A percentile compares a stretch with the other conserved stretches of the same genome.
Conservation (phyloP, 2,329 filamentous ascomycete genomes). For the Nannizzia gypsea region DNA sequence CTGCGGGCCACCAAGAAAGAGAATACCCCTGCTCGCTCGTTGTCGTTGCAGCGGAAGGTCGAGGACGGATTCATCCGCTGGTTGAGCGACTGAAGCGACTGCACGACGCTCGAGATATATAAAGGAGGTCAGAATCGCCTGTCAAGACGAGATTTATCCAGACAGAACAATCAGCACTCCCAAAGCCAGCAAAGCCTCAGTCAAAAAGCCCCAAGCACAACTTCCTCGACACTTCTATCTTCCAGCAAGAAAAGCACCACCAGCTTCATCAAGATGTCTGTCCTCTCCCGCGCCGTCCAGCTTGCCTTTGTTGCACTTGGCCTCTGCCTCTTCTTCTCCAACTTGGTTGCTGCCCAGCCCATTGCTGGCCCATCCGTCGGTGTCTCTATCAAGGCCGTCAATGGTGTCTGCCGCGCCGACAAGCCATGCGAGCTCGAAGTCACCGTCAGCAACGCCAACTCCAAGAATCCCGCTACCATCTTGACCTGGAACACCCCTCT, state of each 20-base stretch:
- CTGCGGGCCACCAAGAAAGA: neutral
- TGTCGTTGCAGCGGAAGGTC: neutral
- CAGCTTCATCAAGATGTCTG: conserved; percentile 3
- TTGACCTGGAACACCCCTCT: conserved; percentile 30
- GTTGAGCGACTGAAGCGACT: neutral
- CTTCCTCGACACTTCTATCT: neutral
- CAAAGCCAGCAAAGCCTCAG: neutral
- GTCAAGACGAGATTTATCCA: neutral
- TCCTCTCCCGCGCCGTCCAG: conserved; percentile 6
- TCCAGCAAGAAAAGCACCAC: neutral
- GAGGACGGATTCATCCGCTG: neutral
- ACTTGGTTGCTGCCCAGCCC: neutral
- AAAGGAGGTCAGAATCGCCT: neutral
- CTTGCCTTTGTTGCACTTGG: neutral
- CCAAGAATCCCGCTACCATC: conserved; percentile 21
- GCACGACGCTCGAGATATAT: neutral
- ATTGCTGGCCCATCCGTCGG: neutral
- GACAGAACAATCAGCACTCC: neutral
- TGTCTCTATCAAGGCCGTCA: neutral
- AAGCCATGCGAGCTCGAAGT: conserved; percentile 15
- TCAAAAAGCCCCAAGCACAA: neutral
- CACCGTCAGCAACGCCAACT: conserved; percentile 22
- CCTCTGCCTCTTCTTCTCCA: neutral
- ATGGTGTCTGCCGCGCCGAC: conserved; percentile 5
- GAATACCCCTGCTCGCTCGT: neutral